Conservation (phyloP, 257 asterid genomes). For the Capsicum chinense region DNA sequence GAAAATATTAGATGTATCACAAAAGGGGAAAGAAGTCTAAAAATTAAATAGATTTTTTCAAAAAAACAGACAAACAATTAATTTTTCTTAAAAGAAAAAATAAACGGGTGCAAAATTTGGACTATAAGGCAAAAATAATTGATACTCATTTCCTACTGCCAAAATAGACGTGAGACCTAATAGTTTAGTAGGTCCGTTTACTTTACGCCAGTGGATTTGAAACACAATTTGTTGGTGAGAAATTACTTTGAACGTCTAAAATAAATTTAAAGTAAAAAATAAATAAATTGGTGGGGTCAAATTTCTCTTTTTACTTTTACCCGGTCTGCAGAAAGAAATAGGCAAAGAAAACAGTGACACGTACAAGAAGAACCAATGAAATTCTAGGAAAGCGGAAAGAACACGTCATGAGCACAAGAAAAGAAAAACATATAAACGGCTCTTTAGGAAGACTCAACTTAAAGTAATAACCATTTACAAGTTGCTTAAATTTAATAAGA, state of each 20-base stretch:
- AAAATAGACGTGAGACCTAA: not conserved
- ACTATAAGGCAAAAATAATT: not conserved
- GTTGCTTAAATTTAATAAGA: not conserved
- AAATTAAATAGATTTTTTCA: no score
- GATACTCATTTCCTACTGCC: not conserved
- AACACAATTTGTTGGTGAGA: constrained; percentile 13
- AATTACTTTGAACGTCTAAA: not conserved
- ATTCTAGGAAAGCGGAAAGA: not conserved
- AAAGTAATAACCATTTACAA: not conserved
- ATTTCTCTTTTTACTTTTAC: not conserved
- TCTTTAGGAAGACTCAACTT: no score
- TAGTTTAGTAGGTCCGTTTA: not conserved
- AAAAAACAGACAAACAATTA: no score
- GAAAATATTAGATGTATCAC: no score
- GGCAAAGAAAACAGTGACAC: not conserved
- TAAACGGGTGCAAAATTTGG: not conserved
- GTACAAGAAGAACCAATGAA: not conserved
- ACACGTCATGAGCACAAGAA: not conserved
- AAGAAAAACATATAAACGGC: not conserved
- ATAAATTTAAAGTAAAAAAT: not conserved
- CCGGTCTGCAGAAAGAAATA: not conserved
- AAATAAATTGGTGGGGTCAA: not conserved
- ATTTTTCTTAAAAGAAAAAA: no score
- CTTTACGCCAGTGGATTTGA: not conserved
- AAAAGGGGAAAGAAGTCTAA: no score